Conservation (phyloP, 768 basidiomycete genomes). For the Naganishia antarctica region DNA sequence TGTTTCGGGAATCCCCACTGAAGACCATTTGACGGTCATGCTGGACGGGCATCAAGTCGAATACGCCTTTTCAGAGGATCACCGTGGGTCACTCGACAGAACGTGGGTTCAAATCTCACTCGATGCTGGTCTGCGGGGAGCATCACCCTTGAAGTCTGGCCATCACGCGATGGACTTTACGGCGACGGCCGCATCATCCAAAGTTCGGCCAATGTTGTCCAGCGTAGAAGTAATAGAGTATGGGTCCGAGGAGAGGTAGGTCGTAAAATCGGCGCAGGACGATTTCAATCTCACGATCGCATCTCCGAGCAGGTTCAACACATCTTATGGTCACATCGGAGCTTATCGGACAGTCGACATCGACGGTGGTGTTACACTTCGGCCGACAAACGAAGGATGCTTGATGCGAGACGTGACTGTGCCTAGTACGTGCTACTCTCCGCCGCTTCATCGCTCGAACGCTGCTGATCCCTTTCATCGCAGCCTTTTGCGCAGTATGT, state of each 20-base stretch:
- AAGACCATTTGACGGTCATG: constrained; percentile 34
- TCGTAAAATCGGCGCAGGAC: neutral
- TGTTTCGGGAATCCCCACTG: constrained; percentile 40
- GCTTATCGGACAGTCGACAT: constrained; percentile 42
- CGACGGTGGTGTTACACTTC: constrained; percentile 36
- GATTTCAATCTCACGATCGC: neutral
- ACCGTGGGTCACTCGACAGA: constrained; percentile 39
- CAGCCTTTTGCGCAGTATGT: constrained; percentile 43
- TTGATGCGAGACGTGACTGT: constrained; percentile 45
- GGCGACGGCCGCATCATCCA: neutral
- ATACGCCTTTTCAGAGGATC: constrained; percentile 29
- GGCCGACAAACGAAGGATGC: constrained; percentile 46
- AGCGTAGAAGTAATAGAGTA: constrained; percentile 45
- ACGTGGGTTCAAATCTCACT: constrained; percentile 41
- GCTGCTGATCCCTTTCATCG: neutral
- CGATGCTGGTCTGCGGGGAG: constrained; percentile 28
- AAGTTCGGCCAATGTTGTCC: constrained; percentile 34
- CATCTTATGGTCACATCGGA: constrained; percentile 35
- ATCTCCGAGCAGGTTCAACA: constrained; percentile 33
- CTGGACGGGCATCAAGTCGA: constrained; percentile 29
- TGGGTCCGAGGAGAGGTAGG: constrained; percentile 35
- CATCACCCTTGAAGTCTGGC: no score
- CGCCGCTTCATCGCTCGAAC: neutral
- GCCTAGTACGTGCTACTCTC: constrained; percentile 33
- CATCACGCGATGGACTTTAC: neutral